Percentiles rank a stretch among this genome's conserved stretches.
Evolutionary conservation across 352 stramenopile genomes (phyloP).

Genomic region (Globisporangium takayamanum): DNA sequence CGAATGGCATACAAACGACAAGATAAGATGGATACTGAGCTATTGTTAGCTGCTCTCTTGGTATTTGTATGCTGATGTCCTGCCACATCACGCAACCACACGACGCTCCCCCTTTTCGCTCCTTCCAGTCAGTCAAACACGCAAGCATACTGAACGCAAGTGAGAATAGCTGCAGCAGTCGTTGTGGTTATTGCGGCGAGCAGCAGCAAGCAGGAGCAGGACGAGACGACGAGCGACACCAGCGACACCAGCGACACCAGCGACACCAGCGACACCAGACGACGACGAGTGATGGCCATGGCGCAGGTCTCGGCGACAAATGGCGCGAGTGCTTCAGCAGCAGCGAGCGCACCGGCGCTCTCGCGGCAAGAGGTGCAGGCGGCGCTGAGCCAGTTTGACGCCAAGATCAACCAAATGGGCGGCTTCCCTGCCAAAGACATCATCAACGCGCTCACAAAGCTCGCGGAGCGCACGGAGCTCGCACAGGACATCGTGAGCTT

Average conservation of each 20-base stretch:
- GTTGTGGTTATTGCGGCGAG: too few species aligned
- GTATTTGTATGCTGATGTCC: not conserved
- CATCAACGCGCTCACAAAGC: conserved; percentile 86
- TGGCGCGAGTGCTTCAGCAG: not conserved
- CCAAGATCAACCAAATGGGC: conserved; percentile 82
- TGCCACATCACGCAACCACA: not conserved
- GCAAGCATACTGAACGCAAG: not conserved
- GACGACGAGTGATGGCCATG: not conserved
- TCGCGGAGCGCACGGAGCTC: conserved; percentile 69
- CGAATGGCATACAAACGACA: too few species aligned
- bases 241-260: not conserved
- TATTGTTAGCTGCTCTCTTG: too few species aligned
- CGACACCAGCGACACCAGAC: not conserved
- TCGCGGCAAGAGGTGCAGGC: conserved; percentile 38
- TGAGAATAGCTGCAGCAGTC: not conserved
- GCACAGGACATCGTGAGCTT: conserved; percentile 83
- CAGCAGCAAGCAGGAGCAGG: too few species aligned
- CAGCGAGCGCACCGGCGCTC: not conserved
- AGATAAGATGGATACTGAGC: too few species aligned
- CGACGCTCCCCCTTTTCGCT: not conserved
- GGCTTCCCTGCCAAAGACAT: conserved; percentile 86
- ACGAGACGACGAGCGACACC: not conserved
- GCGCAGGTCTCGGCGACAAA: conserved; percentile 1
- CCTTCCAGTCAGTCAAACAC: not conserved
- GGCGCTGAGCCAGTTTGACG: conserved; percentile 71